Base-by-base conservation (phyloP, 1,284 basidiomycete species). In the Pyrrhoderma noxium region DNA sequence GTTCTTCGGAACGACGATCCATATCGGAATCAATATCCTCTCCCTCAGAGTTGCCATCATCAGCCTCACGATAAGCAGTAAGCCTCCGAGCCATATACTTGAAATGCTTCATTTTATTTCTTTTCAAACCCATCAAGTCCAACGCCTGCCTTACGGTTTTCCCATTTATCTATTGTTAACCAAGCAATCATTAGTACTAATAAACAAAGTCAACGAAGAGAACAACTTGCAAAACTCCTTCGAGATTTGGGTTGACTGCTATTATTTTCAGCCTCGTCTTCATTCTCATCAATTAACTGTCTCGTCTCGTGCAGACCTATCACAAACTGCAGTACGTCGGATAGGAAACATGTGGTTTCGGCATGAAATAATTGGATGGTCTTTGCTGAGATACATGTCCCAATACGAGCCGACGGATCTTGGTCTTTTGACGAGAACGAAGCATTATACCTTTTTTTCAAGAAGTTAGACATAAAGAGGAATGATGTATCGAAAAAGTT, bases 291-390 rank as follows among this genome's bases (percentile, higher is more conserved):
- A 63, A 83, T 85, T 57, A 79, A 60, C 25, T 68, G 63, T 55
- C 82, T 82, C 54, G 79, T 74, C 57, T 84, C 81, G 42, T 73
- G 72, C 35, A 72, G 66, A 5, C 74, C 66, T 41, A 85, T 71
- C 11, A 73, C 67, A 16, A 70, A 70, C 48, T 75, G 73, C 8
- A 81, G 64, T 0, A 77, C 52, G 42, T 76, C 70, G 7, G 72
- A 71, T 11, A 73, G 66, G 57, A 84, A 85, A 42, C 71, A 67
- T 4, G 70, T 66, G 16, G 77, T 59, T 37, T 76, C 70, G 2
- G 62, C 64, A 37, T 68, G 65, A 41, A 85, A 54, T 8, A 62
- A 47, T 22, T 50, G 60, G 36, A 74, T 52, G 8, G 69, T 58
- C 3, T 62, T 54, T 0, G 60, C 63, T 3, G 64, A 64, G 1